Conservation (phyloP, 768 basidiomycete genomes). For the Russula olivacea region DNA sequence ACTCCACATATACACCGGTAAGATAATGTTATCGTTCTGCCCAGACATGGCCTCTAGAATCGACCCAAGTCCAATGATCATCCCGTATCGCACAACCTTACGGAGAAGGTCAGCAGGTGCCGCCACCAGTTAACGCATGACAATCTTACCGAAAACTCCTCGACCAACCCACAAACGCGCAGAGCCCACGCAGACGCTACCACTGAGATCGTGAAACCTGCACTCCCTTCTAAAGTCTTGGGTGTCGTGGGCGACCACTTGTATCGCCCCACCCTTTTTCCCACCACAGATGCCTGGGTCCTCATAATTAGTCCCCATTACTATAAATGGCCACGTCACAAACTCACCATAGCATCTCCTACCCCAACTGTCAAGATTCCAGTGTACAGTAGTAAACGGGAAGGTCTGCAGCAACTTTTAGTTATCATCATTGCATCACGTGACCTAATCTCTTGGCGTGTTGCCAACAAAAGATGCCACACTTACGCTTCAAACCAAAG, state of each 20-base stretch:
- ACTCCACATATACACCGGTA: slow-evolving; percentile 96
- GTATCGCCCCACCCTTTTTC: slow-evolving; percentile 72
- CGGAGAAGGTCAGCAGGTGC: not conserved
- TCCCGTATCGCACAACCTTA: slow-evolving; percentile 60
- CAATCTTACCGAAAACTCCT: slow-evolving; percentile 67
- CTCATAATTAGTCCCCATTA: slow-evolving; percentile 2
- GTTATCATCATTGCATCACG: slow-evolving; percentile 4
- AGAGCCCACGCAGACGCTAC: slow-evolving; percentile 64
- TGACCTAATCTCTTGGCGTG: slow-evolving; percentile 4
- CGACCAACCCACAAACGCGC: slow-evolving; percentile 61
- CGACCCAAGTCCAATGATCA: slow-evolving; percentile 57
- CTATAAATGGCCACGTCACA: not conserved
- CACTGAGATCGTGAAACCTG: slow-evolving; percentile 72
- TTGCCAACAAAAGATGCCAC: not conserved
- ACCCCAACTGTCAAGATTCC: slow-evolving; percentile 87
- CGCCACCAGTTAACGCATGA: slow-evolving; percentile 8
- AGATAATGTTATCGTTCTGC: slow-evolving; percentile 95
- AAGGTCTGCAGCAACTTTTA: slow-evolving; percentile 33
- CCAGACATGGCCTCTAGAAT: slow-evolving; percentile 86
- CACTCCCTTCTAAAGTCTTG: slow-evolving; percentile 90
- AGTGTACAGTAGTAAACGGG: slow-evolving; percentile 59
- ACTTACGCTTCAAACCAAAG: slow-evolving; percentile 93
- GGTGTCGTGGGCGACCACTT: slow-evolving; percentile 79
- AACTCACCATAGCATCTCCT: slow-evolving; percentile 84
- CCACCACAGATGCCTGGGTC: slow-evolving; percentile 82